phyloP scores from a whole-genome alignment of 2,329 filamentous ascomycete genomes.

The Pseudogymnoascus pannorum region DNA sequence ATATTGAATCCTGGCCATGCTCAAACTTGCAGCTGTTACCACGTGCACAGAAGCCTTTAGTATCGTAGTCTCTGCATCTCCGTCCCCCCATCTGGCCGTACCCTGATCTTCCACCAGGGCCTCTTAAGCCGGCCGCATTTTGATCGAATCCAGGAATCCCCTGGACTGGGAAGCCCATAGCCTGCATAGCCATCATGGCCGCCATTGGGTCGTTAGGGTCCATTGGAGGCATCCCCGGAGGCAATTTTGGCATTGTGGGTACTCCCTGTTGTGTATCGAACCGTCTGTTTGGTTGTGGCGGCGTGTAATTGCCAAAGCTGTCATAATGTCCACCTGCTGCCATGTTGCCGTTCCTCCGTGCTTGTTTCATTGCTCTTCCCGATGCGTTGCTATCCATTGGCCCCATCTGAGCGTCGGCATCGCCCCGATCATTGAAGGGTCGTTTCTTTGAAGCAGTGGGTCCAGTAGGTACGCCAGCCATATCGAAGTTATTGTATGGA shows the following conservation, averaged over 20 bases:
- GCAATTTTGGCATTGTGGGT: conserved; percentile 20
- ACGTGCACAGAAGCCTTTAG: conserved; percentile 62
- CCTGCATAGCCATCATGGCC: conserved; percentile 54
- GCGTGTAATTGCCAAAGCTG: conserved; percentile 23
- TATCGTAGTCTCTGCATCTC: conserved; percentile 63
- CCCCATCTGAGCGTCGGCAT: conserved; percentile 32
- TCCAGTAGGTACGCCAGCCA: conserved; percentile 18
- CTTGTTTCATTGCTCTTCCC: conserved; percentile 50
- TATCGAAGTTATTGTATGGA: conserved; percentile 20
- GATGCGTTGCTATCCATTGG: conserved; percentile 20
- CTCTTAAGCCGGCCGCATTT: conserved; percentile 21
- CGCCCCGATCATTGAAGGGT: conserved; percentile 46
- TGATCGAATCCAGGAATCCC: conserved; percentile 33
- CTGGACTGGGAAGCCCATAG: conserved; percentile 43
- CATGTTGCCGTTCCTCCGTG: conserved; percentile 44
- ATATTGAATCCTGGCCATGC: conserved; percentile 51
- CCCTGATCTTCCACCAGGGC: conserved; percentile 2
- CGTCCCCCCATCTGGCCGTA: conserved; percentile 11
- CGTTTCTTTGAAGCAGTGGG: conserved; percentile 42
- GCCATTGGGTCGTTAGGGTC: conserved; percentile 56
- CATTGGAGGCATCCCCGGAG: conserved; percentile 38
- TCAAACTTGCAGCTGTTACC: conserved; percentile 62
- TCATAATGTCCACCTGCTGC: conserved; percentile 33
- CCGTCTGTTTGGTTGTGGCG: conserved; percentile 11
- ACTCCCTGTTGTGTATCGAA: conserved; percentile 15